Evolutionary conservation across 331 rosid genomes (phyloP).

Genomic region (Quercus phellos): DNA sequence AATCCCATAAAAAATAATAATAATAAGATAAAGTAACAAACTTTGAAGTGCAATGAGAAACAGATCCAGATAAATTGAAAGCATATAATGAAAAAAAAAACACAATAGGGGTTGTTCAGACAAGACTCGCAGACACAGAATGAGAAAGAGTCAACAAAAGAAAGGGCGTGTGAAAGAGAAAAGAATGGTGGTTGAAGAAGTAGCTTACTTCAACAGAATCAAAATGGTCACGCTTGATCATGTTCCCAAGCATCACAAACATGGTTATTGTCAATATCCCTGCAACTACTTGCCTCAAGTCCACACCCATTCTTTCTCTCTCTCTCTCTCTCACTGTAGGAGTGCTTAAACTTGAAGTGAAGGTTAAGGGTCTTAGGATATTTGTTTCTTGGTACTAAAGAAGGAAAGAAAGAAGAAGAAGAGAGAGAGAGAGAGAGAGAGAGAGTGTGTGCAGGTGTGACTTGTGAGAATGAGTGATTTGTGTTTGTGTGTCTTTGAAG

Average conservation of each 20-base stretch:
- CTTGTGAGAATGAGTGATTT: too few relatives aligned
- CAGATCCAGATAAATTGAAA: constrained; percentile 1
- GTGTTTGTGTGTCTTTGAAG: background rate
- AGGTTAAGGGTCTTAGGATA: background rate
- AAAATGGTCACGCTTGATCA: constrained; percentile 98
- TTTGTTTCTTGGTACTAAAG: too few relatives aligned
- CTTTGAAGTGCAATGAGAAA: background rate
- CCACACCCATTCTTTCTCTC: constrained; percentile 59
- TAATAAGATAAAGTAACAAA: background rate
- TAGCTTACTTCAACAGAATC: constrained; percentile 62
- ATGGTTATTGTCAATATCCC: constrained; percentile 81
- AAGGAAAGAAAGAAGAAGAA: background rate
- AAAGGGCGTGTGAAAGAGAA: background rate
- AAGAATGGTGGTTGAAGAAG: background rate
- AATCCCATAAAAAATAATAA: background rate
- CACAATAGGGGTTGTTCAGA: background rate
- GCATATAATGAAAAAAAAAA: background rate
- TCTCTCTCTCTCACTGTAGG: background rate
- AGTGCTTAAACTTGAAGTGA: background rate
- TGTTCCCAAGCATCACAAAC: constrained; percentile 96
- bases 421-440: constrained; percentile 2
- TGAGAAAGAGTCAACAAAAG: background rate
- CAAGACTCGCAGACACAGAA: background rate
- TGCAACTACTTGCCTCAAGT: constrained; percentile 96
- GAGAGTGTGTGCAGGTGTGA: background rate